Evolutionary conservation across 2,329 filamentous ascomycete species (phyloP).

Genomic region (Ambrosiella xylebori): DNA sequence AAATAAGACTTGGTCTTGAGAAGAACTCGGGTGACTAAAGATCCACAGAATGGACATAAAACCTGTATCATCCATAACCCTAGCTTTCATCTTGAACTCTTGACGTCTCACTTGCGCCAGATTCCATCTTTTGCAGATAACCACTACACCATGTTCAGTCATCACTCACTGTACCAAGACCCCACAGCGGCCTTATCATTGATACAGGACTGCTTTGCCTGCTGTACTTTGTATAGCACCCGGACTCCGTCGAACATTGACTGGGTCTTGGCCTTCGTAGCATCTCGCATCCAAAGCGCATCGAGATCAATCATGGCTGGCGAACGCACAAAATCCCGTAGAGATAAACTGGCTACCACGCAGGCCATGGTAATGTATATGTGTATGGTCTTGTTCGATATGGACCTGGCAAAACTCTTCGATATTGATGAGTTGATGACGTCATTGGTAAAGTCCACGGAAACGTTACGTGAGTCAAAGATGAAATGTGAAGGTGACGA

Average conservation of each 20-base stretch:
- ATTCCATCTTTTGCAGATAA: neutral
- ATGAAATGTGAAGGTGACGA: neutral
- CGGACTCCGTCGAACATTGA: neutral
- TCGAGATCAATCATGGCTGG: neutral
- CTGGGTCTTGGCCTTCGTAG: neutral
- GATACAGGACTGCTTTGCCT: neutral
- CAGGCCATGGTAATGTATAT: constrained; percentile 34
- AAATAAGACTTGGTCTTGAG: neutral
- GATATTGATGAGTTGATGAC: constrained; percentile 7
- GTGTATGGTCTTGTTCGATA: constrained; percentile 33
- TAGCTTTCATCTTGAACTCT: neutral
- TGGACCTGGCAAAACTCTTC: constrained; percentile 25
- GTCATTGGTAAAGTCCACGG: neutral
- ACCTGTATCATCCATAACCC: neutral
- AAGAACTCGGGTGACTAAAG: neutral
- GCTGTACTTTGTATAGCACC: neutral
- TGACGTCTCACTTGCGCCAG: neutral
- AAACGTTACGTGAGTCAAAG: neutral
- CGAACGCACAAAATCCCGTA: constrained; percentile 4
- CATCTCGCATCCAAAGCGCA: neutral
- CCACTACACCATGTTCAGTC: neutral
- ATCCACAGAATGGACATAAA: neutral
- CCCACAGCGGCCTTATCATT: neutral
- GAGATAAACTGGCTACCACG: constrained; percentile 24
- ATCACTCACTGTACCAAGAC: constrained; percentile 1